Percentiles rank a stretch among this genome's conserved stretches.
Conservation (phyloP, 768 basidiomycete species). For the Cubamyces lactineus region DNA sequence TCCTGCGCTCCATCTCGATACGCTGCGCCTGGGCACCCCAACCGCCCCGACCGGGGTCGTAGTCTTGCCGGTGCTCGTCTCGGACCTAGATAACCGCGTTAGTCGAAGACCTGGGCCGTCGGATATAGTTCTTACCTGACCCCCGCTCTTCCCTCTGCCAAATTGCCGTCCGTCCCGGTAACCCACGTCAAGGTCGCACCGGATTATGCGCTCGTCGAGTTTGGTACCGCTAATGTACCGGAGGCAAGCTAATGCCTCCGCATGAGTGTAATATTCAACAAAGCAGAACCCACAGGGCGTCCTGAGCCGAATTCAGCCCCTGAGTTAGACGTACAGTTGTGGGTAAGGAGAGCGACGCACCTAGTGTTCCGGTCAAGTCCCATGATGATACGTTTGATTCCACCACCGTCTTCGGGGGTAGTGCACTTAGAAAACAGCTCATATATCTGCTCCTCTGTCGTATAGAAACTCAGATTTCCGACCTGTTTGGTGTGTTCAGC, state of each 20-base stretch:
- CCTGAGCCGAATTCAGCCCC: conserved; percentile 40
- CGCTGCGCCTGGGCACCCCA: conserved; percentile 90
- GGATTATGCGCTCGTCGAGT: conserved; percentile 97
- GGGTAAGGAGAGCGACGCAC: conserved; percentile 42
- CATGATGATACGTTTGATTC: conserved; percentile 94
- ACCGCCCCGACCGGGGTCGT: conserved; percentile 93
- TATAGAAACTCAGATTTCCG: conserved; percentile 93
- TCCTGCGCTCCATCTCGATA: conserved; percentile 71
- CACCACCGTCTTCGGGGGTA: conserved; percentile 83
- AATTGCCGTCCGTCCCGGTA: conserved; percentile 98
- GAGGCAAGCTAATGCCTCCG: conserved; percentile 91
- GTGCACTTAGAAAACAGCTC: conserved; percentile 92
- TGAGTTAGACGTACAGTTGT: background rate
- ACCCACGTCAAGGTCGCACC: conserved; percentile 95
- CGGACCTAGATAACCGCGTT: conserved; percentile 51
- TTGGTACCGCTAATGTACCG: conserved; percentile 97
- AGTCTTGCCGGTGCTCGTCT: conserved; percentile 97
- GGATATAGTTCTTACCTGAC: conserved; percentile 57
- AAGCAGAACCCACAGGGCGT: conserved; percentile 96
- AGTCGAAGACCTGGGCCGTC: conserved; percentile 4
- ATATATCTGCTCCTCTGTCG: conserved; percentile 95
- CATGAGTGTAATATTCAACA: conserved; percentile 94
- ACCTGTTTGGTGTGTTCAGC: conserved; percentile 49
- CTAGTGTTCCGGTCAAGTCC: conserved; percentile 89
- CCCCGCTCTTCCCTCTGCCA: conserved; percentile 95